Evolutionary conservation across 2,329 filamentous ascomycete species (phyloP).

Genomic region (Aspergillus pseudoglaucus): DNA sequence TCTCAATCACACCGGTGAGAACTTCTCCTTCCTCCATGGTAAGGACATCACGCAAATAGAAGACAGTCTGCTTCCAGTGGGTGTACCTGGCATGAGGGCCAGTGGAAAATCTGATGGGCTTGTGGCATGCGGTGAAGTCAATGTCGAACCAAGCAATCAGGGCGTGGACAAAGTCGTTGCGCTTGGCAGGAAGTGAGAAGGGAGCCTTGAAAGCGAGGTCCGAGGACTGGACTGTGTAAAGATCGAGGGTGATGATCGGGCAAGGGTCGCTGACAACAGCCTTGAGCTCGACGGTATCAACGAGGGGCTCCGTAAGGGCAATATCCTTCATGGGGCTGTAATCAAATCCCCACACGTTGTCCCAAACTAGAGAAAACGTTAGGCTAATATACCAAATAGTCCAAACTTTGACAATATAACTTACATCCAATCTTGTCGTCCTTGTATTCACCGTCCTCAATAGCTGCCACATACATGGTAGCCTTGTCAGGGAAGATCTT

Average conservation of each 20-base stretch:
- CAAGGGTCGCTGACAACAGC: constrained; percentile 90
- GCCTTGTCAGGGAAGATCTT: constrained; percentile 99
- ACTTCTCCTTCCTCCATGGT: constrained; percentile 84
- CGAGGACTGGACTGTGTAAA: constrained; percentile 78
- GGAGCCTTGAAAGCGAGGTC: constrained; percentile 79
- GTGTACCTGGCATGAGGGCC: constrained; percentile 98
- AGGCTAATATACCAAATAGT: constrained; percentile 8
- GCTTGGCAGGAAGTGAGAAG: constrained; percentile 69
- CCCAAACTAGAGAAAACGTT: constrained; percentile 69
- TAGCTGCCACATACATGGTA: constrained; percentile 91
- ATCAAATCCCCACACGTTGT: constrained; percentile 97
- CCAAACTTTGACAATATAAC: constrained; percentile 31
- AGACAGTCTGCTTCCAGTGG: constrained; percentile 99
- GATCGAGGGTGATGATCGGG: constrained; percentile 77
- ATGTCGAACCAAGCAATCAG: constrained; percentile 99
- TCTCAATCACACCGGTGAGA: constrained; percentile 65
- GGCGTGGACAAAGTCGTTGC: constrained; percentile 93
- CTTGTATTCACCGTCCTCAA: constrained; percentile 99
- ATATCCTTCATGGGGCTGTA: constrained; percentile 90
- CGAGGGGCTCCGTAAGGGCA: constrained; percentile 88
- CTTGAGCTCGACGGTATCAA: constrained; percentile 97
- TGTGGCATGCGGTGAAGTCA: constrained; percentile 96
- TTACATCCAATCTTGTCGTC: constrained; percentile 99
- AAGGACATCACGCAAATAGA: constrained; percentile 89
- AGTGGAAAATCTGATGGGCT: constrained; percentile 92